phyloP scores from a whole-genome alignment of 2,329 filamentous ascomycete species.

The Chalaropsis ovoidea region DNA sequence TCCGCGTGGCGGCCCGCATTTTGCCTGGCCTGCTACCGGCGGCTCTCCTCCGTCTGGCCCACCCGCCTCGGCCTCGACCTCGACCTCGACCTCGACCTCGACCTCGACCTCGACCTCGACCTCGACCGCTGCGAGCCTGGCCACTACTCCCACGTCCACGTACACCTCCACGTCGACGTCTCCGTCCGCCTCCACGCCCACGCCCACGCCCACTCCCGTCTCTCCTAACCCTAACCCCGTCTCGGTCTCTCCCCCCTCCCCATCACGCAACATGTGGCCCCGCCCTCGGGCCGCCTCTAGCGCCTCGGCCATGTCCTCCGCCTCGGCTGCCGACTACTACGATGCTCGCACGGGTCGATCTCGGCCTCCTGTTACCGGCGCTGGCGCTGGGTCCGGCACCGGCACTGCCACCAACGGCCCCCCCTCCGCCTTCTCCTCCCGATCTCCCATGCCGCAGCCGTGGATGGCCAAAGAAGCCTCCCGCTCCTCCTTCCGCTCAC shows the following conservation, averaged over 20 bases:
- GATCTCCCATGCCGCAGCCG: slow-evolving; percentile 31
- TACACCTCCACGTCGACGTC: not conserved
- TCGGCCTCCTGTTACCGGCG: slow-evolving; percentile 11
- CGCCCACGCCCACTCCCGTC: slow-evolving; percentile 1
- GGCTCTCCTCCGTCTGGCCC: no score
- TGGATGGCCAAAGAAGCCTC: slow-evolving; percentile 45
- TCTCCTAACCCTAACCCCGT: not conserved
- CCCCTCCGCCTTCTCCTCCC: not conserved
- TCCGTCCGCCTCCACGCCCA: not conserved
- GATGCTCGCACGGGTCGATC: slow-evolving; percentile 31
- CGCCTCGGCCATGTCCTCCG: slow-evolving; percentile 37
- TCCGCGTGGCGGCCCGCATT: slow-evolving; percentile 21
- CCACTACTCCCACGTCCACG: not conserved
- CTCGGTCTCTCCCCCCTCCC: not conserved
- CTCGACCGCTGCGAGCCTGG: not conserved
- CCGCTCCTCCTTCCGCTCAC: slow-evolving; percentile 48
- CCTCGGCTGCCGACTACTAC: slow-evolving; percentile 36
- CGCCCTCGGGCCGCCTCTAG: slow-evolving; percentile 32
- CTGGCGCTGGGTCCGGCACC: not conserved
- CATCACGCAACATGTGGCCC: slow-evolving; percentile 20
- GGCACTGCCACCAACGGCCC: slow-evolving; percentile 12
- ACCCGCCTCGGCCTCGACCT: not conserved
- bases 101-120: not conserved
- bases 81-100: not conserved
- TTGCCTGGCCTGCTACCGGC: slow-evolving; percentile 1